A percentile compares a stretch with the other conserved stretches of the same genome.
phyloP scores from a whole-genome alignment of 2,329 filamentous ascomycete genomes.

The Hypomyces perniciosus region DNA sequence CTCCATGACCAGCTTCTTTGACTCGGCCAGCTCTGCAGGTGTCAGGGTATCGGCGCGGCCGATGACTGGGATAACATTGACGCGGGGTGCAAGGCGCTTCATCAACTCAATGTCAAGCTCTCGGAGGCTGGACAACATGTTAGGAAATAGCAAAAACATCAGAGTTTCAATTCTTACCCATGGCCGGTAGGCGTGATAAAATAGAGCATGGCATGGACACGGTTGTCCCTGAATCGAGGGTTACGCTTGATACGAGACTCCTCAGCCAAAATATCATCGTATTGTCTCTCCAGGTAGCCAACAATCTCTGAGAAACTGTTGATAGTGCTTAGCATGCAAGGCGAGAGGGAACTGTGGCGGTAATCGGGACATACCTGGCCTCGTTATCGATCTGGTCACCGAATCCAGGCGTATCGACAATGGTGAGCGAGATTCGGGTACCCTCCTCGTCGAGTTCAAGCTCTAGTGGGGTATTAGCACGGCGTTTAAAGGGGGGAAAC shows the following conservation, averaged over 20 bases:
- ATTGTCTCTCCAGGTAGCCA: conserved; percentile 97
- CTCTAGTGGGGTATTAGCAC: conserved; percentile 45
- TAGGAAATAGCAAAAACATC: not conserved
- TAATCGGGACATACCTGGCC: conserved; percentile 60
- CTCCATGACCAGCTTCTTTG: conserved; percentile 99
- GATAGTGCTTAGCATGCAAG: conserved; percentile 10
- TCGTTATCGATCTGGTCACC: conserved; percentile 99
- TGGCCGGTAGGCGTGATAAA: conserved; percentile 98
- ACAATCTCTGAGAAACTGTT: conserved; percentile 92
- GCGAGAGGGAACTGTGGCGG: not conserved
- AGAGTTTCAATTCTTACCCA: conserved; percentile 56
- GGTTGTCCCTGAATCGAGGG: conserved; percentile 97
- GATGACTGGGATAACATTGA: conserved; percentile 98
- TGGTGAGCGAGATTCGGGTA: conserved; percentile 94
- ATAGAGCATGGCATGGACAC: conserved; percentile 96
- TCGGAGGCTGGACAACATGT: conserved; percentile 61
- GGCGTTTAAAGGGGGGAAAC: not conserved
- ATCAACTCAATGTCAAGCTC: conserved; percentile 99
- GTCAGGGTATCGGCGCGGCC: conserved; percentile 97
- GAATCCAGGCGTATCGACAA: conserved; percentile 97
- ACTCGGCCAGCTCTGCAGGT: conserved; percentile 92
- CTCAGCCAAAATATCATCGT: conserved; percentile 97
- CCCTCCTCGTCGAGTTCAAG: conserved; percentile 96
- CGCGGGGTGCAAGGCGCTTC: conserved; percentile 96
- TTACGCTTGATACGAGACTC: conserved; percentile 99